phyloP scores from a whole-genome alignment of 176 grass and related monocot species.

The Saccharum officinarum region DNA sequence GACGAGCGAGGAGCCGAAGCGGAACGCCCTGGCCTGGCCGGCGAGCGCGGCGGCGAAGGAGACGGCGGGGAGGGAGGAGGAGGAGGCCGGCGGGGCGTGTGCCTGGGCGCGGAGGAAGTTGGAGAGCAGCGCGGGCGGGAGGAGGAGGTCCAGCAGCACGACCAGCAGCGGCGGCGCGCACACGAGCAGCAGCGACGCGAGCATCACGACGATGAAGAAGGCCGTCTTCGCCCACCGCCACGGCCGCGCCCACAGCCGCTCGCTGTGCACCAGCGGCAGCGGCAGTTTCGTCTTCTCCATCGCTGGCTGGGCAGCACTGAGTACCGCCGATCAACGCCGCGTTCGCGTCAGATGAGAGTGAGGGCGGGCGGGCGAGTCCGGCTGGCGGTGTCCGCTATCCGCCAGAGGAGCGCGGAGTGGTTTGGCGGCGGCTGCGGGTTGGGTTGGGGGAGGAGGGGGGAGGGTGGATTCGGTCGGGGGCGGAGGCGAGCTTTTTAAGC shows the following conservation, averaged over 20 bases:
- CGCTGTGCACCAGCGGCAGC: constrained; percentile 37
- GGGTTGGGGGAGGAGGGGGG: neutral
- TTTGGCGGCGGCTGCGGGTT: neutral
- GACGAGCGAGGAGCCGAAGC: constrained; percentile 66
- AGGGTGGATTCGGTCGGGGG: constrained; percentile 40
- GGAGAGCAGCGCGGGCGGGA: constrained; percentile 71
- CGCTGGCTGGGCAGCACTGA: neutral
- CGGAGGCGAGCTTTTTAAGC: constrained; percentile 25
- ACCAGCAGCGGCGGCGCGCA: constrained; percentile 92
- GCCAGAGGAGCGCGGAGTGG: neutral
- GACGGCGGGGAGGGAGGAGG: neutral
- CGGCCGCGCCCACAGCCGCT: constrained; percentile 55
- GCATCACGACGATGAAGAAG: constrained; percentile 88
- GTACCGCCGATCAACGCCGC: neutral
- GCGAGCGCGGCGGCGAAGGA: constrained; percentile 14
- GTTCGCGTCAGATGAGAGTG: neutral
- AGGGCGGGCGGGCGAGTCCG: too few species aligned
- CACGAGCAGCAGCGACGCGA: constrained; percentile 86
- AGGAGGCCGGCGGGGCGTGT: neutral
- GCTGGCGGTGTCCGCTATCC: too few species aligned
- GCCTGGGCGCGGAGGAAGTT: constrained; percentile 33
- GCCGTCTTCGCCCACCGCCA: constrained; percentile 85
- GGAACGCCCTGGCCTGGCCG: constrained; percentile 51
- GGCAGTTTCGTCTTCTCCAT: constrained; percentile 74
- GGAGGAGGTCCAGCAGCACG: constrained; percentile 87